Percentiles rank a stretch among this genome's conserved stretches.
Conservation (phyloP, 768 basidiomycete genomes). For the Boletus edulis region DNA sequence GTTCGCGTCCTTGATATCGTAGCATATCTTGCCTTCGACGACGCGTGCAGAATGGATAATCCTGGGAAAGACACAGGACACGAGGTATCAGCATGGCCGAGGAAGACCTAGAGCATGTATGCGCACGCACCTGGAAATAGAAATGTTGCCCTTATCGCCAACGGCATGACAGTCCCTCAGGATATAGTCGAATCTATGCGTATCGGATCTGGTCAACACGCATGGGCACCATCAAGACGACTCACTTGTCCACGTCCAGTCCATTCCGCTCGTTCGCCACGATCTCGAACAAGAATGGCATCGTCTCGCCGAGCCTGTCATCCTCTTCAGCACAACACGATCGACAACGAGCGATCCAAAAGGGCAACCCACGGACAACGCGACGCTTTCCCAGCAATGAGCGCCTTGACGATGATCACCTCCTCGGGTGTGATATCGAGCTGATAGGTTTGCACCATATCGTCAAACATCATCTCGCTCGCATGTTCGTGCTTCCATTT, state of each 20-base stretch:
- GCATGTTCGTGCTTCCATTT: slow-evolving; percentile 76
- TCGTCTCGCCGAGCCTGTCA: slow-evolving; percentile 42
- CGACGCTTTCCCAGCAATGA: slow-evolving; percentile 62
- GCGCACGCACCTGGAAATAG: slow-evolving; percentile 40
- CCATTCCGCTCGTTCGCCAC: slow-evolving; percentile 82
- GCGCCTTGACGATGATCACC: slow-evolving; percentile 64
- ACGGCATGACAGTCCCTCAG: slow-evolving; percentile 70
- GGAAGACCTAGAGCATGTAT: background rate
- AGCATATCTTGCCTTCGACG: slow-evolving; percentile 72
- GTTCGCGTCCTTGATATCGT: slow-evolving; percentile 78
- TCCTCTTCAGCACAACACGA: background rate
- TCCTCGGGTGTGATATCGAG: slow-evolving; percentile 51
- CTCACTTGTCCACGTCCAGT: slow-evolving; percentile 82
- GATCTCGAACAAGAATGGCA: slow-evolving; percentile 78
- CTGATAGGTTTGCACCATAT: slow-evolving; percentile 55
- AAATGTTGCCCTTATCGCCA: slow-evolving; percentile 57
- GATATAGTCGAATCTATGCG: slow-evolving; percentile 78
- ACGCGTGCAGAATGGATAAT: slow-evolving; percentile 75
- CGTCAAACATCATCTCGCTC: slow-evolving; percentile 81
- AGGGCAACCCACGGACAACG: slow-evolving; percentile 43
- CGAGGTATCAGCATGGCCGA: background rate
- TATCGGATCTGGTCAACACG: no score
- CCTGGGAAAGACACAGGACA: slow-evolving; percentile 33
- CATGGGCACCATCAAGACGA: background rate
- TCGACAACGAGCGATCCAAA: background rate